These are phyloP conservation scores for Fusarium chuoi DNA, from an alignment of 2,329 filamentous ascomycete species.

Conservation along the genomic window DNA sequence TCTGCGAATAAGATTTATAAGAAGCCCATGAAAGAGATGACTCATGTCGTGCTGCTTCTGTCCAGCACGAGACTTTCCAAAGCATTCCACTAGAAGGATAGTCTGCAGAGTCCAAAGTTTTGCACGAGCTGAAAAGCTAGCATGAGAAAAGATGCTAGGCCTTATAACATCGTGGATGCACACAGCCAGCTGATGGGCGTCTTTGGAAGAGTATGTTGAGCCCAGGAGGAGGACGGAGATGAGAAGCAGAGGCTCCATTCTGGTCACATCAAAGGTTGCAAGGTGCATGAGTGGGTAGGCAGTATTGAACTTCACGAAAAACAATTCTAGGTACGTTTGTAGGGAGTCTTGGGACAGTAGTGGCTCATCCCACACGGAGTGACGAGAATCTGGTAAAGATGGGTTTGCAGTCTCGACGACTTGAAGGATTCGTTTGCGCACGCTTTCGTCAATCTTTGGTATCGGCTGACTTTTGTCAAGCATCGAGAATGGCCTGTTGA, in stretches of 20 bases:
- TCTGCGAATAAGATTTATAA: conserved; percentile 52
- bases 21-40: conserved; percentile 60
- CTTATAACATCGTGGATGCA: conserved; percentile 3
- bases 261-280: neutral
- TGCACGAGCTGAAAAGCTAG: conserved; percentile 64
- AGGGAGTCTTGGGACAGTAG: neutral
- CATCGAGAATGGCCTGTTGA: conserved; percentile 7
- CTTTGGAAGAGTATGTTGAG: neutral
- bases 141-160: neutral
- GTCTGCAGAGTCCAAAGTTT: conserved; percentile 70
- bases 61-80: conserved; percentile 70
- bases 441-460: neutral
- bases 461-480: neutral
- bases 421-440: neutral
- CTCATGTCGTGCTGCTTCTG: conserved; percentile 72
- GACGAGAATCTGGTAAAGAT: neutral
- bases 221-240: neutral
- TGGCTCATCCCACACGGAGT: neutral
- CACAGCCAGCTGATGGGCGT: neutral
- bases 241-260: neutral
- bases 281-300: conserved; percentile 4
- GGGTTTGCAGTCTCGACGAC: neutral
- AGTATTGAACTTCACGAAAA: neutral
- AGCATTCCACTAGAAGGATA: conserved; percentile 71
- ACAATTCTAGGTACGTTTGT: neutral